Evolutionary conservation across 805 yeast genomes (phyloP).

Genomic region (Hanseniaspora jakobsenii): DNA sequence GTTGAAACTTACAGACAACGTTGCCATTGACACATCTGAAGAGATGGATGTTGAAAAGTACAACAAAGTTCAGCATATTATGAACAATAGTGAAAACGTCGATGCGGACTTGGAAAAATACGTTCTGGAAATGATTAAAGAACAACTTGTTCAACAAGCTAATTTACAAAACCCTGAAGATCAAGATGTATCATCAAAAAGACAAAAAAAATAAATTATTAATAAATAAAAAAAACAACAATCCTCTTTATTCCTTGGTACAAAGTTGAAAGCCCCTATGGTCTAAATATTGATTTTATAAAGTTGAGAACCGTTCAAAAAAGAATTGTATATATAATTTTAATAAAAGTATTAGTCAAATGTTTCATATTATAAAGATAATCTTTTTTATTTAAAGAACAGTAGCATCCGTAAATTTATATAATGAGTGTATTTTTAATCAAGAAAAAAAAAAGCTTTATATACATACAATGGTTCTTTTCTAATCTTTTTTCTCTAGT

Average conservation of each 20-base stretch:
- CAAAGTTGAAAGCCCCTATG: no score
- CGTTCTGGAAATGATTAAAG: slow-evolving; percentile 53
- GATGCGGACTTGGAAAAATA: slow-evolving; percentile 64
- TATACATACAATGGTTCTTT: no score
- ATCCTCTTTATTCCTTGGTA: not conserved
- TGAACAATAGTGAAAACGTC: slow-evolving; percentile 60
- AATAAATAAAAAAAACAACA: not conserved
- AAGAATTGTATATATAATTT: no score
- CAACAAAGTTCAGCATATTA: slow-evolving; percentile 52
- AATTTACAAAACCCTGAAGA: slow-evolving; percentile 3
- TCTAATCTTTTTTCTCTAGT: slow-evolving; percentile 30
- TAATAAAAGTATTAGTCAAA: no score
- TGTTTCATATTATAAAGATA: not conserved
- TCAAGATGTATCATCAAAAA: not conserved
- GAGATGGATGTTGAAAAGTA: slow-evolving; percentile 47
- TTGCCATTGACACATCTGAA: slow-evolving; percentile 21
- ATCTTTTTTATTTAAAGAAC: no score
- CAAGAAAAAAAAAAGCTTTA: no score
- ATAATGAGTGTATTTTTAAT: no score
- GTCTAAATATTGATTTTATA: no score
- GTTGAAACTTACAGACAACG: slow-evolving; percentile 41
- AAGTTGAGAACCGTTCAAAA: no score
- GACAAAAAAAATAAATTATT: slow-evolving; percentile 9
- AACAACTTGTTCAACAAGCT: slow-evolving; percentile 35
- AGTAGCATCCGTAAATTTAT: no score